Evolutionary conservation across 1,284 basidiomycete species (phyloP).

Genomic region (Apiotrichum laibachii): DNA sequence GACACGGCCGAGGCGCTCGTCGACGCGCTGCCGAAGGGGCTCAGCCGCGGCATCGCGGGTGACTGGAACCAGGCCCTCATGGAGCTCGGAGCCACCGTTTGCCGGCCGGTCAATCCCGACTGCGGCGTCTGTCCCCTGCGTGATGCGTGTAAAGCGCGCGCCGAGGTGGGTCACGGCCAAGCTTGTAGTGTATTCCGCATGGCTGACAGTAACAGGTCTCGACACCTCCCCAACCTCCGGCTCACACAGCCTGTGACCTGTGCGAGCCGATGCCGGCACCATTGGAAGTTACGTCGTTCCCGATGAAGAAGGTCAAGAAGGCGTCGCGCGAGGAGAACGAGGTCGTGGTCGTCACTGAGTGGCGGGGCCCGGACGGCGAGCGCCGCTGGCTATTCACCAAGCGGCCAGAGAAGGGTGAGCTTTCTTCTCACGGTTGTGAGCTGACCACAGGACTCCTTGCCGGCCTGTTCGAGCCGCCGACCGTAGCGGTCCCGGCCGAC

Average conservation of each 20-base stretch:
- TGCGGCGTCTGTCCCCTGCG: conserved; percentile 71
- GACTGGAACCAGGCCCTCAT: conserved; percentile 72
- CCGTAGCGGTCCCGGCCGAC: conserved; percentile 24
- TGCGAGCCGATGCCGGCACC: conserved; percentile 64
- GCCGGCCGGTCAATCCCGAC: conserved; percentile 73
- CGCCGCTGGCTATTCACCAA: conserved; percentile 69
- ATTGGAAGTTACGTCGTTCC: conserved; percentile 66
- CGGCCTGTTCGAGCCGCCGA: conserved; percentile 60
- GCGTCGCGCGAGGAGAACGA: conserved; percentile 80
- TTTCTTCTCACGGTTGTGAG: not conserved
- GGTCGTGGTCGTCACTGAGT: conserved; percentile 79
- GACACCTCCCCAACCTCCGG: conserved; percentile 25
- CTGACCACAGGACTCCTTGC: conserved; percentile 71
- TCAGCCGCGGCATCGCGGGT: conserved; percentile 55
- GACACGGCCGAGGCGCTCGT: conserved; percentile 69
- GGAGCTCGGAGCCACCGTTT: conserved; percentile 79
- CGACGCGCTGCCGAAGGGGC: conserved; percentile 47
- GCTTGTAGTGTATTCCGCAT: not conserved
- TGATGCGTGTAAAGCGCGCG: conserved; percentile 65
- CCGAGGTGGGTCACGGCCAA: conserved; percentile 41
- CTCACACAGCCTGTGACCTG: conserved; percentile 65
- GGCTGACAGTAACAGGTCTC: not conserved
- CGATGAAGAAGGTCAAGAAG: conserved; percentile 82
- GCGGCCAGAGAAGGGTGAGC: conserved; percentile 74
- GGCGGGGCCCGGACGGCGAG: conserved; percentile 53